These are phyloP conservation scores for Heritiera fomes DNA, from an alignment of 345 rosid species.

Conservation along the genomic window DNA sequence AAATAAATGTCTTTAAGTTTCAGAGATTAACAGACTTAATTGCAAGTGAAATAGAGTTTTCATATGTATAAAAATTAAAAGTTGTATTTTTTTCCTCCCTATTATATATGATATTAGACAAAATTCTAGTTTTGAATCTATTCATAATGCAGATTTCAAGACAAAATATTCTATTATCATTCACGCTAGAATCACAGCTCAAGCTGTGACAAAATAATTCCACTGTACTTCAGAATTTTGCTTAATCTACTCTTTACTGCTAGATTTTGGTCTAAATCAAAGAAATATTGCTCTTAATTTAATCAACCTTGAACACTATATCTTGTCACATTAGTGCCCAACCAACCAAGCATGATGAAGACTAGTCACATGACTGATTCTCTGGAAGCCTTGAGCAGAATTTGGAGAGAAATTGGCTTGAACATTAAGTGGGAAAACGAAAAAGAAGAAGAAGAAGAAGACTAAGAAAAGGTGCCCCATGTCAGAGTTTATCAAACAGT, in stretches of 20 bases:
- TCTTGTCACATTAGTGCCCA: conserved; percentile 8
- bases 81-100: too few relatives aligned
- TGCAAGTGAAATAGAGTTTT: not conserved
- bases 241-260: not conserved
- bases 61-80: too few relatives aligned
- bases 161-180: not conserved
- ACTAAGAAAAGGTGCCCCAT: not conserved
- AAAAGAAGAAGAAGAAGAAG: not conserved
- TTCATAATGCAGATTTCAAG: not conserved
- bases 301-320: not conserved
- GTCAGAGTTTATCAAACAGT: conserved; percentile 15
- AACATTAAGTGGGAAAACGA: not conserved
- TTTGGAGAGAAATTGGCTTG: not conserved
- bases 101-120: not conserved
- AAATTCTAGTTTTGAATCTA: not conserved
- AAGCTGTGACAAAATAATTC: not conserved
- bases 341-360: not conserved
- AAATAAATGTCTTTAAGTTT: too few relatives aligned
- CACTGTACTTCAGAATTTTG: not conserved
- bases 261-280: conserved; percentile 4
- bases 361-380: not conserved
- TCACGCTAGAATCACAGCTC: too few relatives aligned
- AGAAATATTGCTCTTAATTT: not conserved
- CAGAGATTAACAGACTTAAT: not conserved
- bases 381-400: not conserved